Evolutionary conservation across 176 grass and related monocot genomes (phyloP).

Genomic region (Ananas comosus): DNA sequence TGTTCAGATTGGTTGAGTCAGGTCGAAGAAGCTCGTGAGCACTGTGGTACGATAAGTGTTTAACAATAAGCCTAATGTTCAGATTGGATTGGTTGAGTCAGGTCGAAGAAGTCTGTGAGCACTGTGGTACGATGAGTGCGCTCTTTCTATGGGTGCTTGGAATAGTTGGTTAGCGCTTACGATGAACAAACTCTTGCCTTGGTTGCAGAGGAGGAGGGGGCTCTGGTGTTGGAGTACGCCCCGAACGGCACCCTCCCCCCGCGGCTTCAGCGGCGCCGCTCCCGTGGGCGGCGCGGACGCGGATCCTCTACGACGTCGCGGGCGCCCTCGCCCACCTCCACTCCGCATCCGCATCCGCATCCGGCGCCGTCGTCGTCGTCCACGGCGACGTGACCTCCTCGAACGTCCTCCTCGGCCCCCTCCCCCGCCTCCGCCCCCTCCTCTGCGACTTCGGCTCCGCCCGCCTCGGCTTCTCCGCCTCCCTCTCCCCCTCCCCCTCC

Average conservation of each 20-base stretch:
- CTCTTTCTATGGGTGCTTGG: too few species aligned
- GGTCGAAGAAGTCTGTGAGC: too few species aligned
- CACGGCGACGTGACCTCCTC: constrained; percentile 80
- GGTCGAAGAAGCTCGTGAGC: too few species aligned
- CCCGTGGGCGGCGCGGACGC: constrained; percentile 53
- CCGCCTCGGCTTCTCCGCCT: constrained; percentile 64
- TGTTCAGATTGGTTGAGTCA: too few species aligned
- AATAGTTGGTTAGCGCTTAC: too few species aligned
- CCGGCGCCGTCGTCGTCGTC: constrained; percentile 33
- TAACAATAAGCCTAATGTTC: too few species aligned
- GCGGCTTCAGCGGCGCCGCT: constrained; percentile 40
- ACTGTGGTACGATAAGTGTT: too few species aligned
- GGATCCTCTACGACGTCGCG: constrained; percentile 54
- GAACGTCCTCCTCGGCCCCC: constrained; percentile 62
- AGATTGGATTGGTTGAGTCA: too few species aligned
- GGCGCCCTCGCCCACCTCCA: constrained; percentile 73
- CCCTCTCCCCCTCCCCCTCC: constrained; percentile 22
- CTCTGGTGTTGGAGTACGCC: constrained; percentile 66
- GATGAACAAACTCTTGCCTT: too few species aligned
- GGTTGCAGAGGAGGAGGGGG: constrained; percentile 71
- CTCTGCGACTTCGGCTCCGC: constrained; percentile 88
- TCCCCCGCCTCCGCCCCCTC: background rate
- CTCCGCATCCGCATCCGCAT: background rate
- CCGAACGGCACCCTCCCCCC: constrained; percentile 51
- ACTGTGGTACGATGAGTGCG: too few species aligned